Base-by-base conservation (phyloP, 2,329 filamentous ascomycete genomes). In the Monosporascus cannonballus region DNA sequence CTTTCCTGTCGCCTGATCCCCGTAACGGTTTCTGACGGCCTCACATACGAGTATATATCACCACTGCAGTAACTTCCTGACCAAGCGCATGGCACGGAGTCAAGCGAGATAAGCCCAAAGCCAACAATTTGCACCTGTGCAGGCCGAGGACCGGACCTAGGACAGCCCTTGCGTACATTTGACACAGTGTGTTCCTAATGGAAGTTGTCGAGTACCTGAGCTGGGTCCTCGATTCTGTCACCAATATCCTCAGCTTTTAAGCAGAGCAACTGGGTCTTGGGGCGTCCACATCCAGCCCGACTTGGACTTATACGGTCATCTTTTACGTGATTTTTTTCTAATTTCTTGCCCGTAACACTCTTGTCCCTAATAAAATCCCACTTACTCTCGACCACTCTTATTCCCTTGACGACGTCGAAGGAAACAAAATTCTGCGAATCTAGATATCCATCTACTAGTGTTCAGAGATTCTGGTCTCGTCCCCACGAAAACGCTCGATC, bases 271-370 rank as follows among this genome's bases (percentile, higher is more conserved):
- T 34, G 42, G 42, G 22, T 46, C 42, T 46, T 18, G 24, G 14
- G 22, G 14, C 24, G 24, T 14, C 42, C 42, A 27, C 22, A 18
- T 27, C 24, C 42, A 27, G 24, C 20, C 22, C 2, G 42, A 17
- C 42, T 30, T 46, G 9, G 42, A 17, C 42, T 30, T 46, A 27
- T 46, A 46, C 6, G 7, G n/a, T 7, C 22, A n/a, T 27, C 22
- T 25, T 46, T 46, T 46, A 46, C 42, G 42, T 46, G 42, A 46
- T 30, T 30, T 30, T 46, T 46, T 46, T 46, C 42, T 46, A 46
- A 46, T 18, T 25, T 46, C 42, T 22, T 34, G 30, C 30, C 11
- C 18, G 24, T 24, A 46, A 30, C 42, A n/a, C 42, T 46, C 18
- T 2, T 7, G 14, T 27, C 3, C 30, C 22, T 25, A 27, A 27